phyloP scores from a whole-genome alignment of 1,284 basidiomycete genomes.

The Papiliotrema terrestris region DNA sequence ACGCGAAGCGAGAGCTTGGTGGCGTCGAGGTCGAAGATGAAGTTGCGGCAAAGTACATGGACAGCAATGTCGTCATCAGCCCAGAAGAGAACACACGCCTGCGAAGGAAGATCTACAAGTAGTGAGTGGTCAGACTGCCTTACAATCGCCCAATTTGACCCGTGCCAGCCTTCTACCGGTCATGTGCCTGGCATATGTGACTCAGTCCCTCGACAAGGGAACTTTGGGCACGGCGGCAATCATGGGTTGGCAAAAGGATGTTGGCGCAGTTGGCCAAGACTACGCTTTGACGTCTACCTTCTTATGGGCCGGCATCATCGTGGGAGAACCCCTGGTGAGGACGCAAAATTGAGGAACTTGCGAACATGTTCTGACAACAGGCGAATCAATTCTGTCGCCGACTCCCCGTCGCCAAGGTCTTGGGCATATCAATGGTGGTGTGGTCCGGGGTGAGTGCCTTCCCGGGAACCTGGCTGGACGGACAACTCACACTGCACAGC shows the following conservation, averaged over 20 bases:
- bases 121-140: conserved; percentile 8
- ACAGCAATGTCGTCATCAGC: conserved; percentile 21
- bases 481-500: background rate
- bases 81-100: conserved; percentile 22
- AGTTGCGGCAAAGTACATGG: conserved; percentile 11
- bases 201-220: conserved; percentile 24
- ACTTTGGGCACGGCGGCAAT: conserved; percentile 25
- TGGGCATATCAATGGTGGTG: conserved; percentile 20
- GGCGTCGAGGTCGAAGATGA: background rate
- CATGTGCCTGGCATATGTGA: conserved; percentile 32
- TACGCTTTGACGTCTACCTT: conserved; percentile 33
- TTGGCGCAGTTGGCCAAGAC: conserved; percentile 32
- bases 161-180: conserved; percentile 24
- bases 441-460: conserved; percentile 21
- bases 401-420: conserved; percentile 29
- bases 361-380: background rate
- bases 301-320: conserved; percentile 28
- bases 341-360: background rate
- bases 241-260: conserved; percentile 37
- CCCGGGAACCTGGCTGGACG: too few species aligned
- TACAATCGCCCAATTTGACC: background rate
- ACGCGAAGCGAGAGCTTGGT: background rate
- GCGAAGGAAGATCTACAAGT: conserved; percentile 17
- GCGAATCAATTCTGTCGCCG: conserved; percentile 32
- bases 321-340: conserved; percentile 28